Percentiles rank a stretch among this genome's conserved stretches.
Evolutionary conservation across 495 filamentous ascomycete species (phyloP).

Genomic region (Penicillium fimorum): DNA sequence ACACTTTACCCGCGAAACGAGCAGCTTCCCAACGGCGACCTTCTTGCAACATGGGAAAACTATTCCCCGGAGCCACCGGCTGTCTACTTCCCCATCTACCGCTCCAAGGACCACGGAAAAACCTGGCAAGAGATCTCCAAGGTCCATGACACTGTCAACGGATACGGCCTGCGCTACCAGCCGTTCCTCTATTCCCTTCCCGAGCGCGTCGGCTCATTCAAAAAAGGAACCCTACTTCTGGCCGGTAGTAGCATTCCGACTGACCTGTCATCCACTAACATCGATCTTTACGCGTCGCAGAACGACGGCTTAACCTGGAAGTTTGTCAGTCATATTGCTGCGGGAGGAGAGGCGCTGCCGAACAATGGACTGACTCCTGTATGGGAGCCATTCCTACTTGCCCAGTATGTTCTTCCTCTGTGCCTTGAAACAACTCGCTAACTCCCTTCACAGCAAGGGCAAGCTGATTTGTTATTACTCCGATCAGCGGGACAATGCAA

Average conservation of each 20-base stretch:
- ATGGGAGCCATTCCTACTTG: conserved; percentile 69
- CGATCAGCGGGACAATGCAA: conserved; percentile 61
- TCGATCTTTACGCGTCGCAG: conserved; percentile 63
- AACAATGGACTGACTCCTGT: conserved; percentile 63
- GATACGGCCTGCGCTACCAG: conserved; percentile 65
- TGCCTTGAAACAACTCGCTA: neutral
- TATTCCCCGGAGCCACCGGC: conserved; percentile 55
- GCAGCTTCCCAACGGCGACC: conserved; percentile 24
- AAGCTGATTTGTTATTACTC: conserved; percentile 66
- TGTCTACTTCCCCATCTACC: conserved; percentile 65
- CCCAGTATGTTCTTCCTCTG: conserved; percentile 29
- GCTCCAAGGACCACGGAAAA: conserved; percentile 57
- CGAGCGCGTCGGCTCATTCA: conserved; percentile 52
- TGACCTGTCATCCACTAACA: conserved; percentile 59
- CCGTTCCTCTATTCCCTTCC: conserved; percentile 64
- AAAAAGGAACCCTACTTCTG: conserved; percentile 58
- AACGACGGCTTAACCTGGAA: conserved; percentile 62
- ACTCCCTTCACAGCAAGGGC: conserved; percentile 39
- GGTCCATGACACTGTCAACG: conserved; percentile 61
- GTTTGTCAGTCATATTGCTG: conserved; percentile 63
- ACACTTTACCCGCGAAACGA: conserved; percentile 27
- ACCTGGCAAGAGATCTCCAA: conserved; percentile 62
- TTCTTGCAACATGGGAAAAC: conserved; percentile 60
- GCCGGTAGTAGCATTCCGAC: conserved; percentile 63
- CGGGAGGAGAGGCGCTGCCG: conserved; percentile 60